These are phyloP conservation scores for Xerocomus nothofagi DNA, from an alignment of 1,284 basidiomycete genomes.

Conservation along the genomic window DNA sequence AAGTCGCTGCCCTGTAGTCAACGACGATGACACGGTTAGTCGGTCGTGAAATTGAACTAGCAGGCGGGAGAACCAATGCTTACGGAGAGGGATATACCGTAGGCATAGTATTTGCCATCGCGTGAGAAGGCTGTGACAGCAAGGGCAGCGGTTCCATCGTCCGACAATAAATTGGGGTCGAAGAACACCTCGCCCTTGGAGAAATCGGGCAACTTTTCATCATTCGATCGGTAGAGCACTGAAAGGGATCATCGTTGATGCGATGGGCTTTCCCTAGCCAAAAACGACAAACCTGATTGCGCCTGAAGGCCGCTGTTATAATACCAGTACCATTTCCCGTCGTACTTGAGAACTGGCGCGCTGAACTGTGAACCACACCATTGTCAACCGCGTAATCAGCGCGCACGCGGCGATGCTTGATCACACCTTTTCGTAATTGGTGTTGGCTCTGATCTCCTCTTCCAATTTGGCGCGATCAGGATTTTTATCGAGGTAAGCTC, in stretches of 20 bases:
- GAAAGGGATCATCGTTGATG: constrained; percentile 11
- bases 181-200: constrained; percentile 71
- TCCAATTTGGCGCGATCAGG: constrained; percentile 58
- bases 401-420: not conserved
- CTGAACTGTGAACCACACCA: constrained; percentile 48
- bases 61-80: constrained; percentile 15
- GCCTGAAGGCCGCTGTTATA: constrained; percentile 72
- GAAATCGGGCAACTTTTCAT: constrained; percentile 52
- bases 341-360: constrained; percentile 58
- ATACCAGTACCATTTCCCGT: constrained; percentile 77
- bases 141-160: constrained; percentile 74
- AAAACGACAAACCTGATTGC: constrained; percentile 50
- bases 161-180: constrained; percentile 70
- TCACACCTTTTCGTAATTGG: constrained; percentile 68
- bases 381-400: constrained; percentile 1
- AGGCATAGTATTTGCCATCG: constrained; percentile 72
- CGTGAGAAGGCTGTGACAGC: constrained; percentile 60
- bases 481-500: constrained; percentile 60
- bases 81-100: constrained; percentile 73
- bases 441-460: constrained; percentile 59
- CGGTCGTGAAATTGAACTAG: constrained; percentile 4
- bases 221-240: constrained; percentile 70
- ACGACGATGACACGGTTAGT: not conserved
- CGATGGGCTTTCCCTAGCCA: not conserved
- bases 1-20: constrained; percentile 71